Base-by-base conservation (phyloP, 495 filamentous ascomycete species). In the Xylaria acuta region DNA sequence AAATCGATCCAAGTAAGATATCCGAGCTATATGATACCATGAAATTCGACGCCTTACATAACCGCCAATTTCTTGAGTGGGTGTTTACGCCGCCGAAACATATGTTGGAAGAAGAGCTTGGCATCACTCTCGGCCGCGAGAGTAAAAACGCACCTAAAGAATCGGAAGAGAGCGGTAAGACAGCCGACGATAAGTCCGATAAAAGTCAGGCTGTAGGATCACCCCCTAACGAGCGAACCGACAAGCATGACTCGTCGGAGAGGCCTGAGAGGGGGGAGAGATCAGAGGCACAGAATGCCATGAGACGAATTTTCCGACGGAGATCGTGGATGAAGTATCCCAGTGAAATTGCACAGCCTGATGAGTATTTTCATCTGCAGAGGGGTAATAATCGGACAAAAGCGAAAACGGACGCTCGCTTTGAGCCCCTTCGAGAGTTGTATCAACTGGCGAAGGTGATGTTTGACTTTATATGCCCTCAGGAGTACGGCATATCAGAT, bases 1-100 rank as follows among this genome's bases (percentile, higher is more conserved):
- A 98, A 83, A 93, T 98, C 12, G 96, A 99, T 79, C 96, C 96
- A 0, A 97, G 94, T 84, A 98, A 98, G 84, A 94, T 99, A 45
- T 97, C 94, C 9, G 96, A 99, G 82, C 84, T 99, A 2, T 98
- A 98, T 78, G 96, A 99, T 80, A 98, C 94, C 38, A 98, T 98
- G 95, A 99, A 99, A 79, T 99, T 98, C 75, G 96, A 99, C 76
- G 96, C 97, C 2, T 87, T 99, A 32, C 96, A 99, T 80, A 99
- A 99, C 79, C 90, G 97, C 5, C 93, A 93, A 71, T 98, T 98
- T 72, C 84, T 99, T n/a, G 97, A 99, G 81, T 97, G 95, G 91
- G 92, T 97, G 3, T 98, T 99, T 77, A 97, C 94, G 72, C 97
- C 96, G 3, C 87, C 88, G 77, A 87, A 82, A 79, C 89, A 79